Evolutionary conservation across 2,329 filamentous ascomycete genomes (phyloP).

Genomic region (Paraconiothyrium sp.): DNA sequence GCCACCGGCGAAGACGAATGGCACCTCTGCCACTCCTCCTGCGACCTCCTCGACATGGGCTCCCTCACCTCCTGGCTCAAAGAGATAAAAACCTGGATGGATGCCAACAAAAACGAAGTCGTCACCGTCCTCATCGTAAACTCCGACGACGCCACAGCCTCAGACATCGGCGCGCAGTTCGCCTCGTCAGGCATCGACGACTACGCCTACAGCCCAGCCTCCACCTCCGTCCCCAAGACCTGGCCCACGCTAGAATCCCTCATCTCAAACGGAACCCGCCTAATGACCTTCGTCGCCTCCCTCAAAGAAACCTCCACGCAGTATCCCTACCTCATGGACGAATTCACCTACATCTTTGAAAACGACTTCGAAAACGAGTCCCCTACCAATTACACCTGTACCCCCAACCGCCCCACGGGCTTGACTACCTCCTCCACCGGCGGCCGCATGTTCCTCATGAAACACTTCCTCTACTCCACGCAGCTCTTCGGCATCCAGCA

Average conservation of each 20-base stretch:
- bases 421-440: constrained; percentile 59
- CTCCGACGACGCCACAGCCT: constrained; percentile 66
- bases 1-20: constrained; percentile 54
- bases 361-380: constrained; percentile 72
- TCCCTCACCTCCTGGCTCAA: constrained; percentile 70
- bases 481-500: constrained; percentile 54
- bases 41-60: constrained; percentile 74
- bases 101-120: constrained; percentile 75
- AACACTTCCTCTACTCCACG: constrained; percentile 78
- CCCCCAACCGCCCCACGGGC: constrained; percentile 69
- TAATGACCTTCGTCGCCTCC: constrained; percentile 75
- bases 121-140: constrained; percentile 80
- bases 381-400: constrained; percentile 75
- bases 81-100: constrained; percentile 74
- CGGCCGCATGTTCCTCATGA: constrained; percentile 75
- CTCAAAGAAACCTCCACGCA: constrained; percentile 41
- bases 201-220: constrained; percentile 62
- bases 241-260: constrained; percentile 80
- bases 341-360: constrained; percentile 77
- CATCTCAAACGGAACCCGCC: constrained; percentile 70
- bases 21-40: constrained; percentile 75
- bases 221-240: constrained; percentile 57
- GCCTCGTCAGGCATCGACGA: constrained; percentile 64
- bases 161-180: constrained; percentile 62
- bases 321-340: constrained; percentile 68